Base-by-base conservation (phyloP, 2,329 filamentous ascomycete species). In the Zarea fungicola region DNA sequence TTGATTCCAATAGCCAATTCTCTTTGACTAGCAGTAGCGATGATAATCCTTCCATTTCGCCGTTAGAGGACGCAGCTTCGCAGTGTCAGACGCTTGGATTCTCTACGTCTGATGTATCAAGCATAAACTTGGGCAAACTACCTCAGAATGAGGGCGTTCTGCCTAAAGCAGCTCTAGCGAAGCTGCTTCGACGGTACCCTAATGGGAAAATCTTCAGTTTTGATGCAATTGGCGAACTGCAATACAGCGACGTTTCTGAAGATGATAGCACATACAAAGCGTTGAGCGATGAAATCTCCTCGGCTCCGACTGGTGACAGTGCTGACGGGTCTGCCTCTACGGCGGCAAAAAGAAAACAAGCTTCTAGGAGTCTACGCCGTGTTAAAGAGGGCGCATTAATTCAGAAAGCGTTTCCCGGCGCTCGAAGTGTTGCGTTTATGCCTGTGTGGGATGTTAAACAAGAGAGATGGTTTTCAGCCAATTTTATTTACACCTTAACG, bases 391-490 rank as follows among this genome's bases (percentile, higher is more conserved):
- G 52, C 11, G 54, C 54, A 7, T 46, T 61, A 5, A 59, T 76
- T 3, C 51, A 60, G 0, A 50, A 58, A 3, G 57, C 66, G 0
- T 70, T 78, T 6, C 68, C 73, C 0, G 65, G 64, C 0, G 73
- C 73, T 1, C 62, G 73, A 4, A 75, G 71, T 19, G 60, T 78
- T 1, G 69, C 69, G 0, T 67, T 76, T 34, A 62, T 76, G 2
- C 75, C 75, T 0, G 55, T 78, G 0, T 78, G 74, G 73, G 71
- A 76, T 45, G 53, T 65, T 0, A 61, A 66, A 6, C 66, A 64
- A 48, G 66, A 75, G 29, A 62, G 73, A 10, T 77, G 73, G 71
- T 76, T 70, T 50, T 69, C 74, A 0, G 74, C 70, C 1, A 70
- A 70, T 5, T 74, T 81, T 35, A 60, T 72, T 4, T 78, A 76